phyloP scores from a whole-genome alignment of 768 basidiomycete species.

The Boletus rubroflammeus region DNA sequence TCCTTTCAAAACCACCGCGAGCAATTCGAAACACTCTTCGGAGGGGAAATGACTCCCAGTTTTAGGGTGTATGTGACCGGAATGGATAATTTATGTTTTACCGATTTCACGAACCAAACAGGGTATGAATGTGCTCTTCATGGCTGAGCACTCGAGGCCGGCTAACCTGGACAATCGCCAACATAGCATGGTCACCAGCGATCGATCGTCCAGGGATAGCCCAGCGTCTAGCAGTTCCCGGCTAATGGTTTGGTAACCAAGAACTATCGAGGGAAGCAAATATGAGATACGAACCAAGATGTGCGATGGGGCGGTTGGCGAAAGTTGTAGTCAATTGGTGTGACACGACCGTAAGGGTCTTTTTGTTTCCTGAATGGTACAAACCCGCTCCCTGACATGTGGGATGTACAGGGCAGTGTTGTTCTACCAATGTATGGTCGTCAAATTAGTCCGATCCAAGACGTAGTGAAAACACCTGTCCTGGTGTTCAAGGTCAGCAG shows the following conservation, averaged over 20 bases:
- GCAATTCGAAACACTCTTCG: neutral
- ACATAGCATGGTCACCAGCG: neutral
- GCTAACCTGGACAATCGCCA: neutral
- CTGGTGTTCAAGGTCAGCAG: neutral
- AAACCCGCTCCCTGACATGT: conserved; percentile 3
- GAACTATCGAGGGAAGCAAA: neutral
- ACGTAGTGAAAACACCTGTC: neutral
- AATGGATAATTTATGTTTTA: neutral
- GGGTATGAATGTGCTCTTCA: neutral
- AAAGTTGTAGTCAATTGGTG: neutral
- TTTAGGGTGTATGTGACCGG: neutral
- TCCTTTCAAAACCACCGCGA: neutral
- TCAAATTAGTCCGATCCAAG: neutral
- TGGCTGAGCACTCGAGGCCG: no score
- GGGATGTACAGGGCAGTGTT: neutral
- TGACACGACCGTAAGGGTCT: neutral
- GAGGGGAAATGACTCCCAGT: neutral
- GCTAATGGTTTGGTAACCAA: conserved; percentile 11
- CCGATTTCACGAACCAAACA: neutral
- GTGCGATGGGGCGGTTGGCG: neutral
- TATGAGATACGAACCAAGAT: neutral
- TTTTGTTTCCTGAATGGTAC: neutral
- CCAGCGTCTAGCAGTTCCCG: conserved; percentile 3
- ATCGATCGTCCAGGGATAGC: neutral
- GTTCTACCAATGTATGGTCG: conserved; percentile 2